Percentiles rank a stretch among this genome's conserved stretches.
These are phyloP conservation scores for Flaveria trinervia DNA, from an alignment of 129 eudicot species.

Conservation along the genomic window DNA sequence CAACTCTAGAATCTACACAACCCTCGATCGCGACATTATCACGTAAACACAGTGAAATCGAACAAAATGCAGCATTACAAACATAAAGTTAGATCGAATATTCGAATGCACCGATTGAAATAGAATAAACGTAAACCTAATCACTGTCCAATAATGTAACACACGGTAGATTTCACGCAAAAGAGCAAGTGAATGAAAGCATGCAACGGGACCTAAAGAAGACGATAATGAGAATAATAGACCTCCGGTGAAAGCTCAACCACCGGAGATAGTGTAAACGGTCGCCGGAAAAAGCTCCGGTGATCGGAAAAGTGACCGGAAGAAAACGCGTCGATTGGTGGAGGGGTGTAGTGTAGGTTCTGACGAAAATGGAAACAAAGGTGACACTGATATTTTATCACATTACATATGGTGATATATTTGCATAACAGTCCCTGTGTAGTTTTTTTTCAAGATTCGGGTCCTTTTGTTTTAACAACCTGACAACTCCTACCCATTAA, in stretches of 20 bases:
- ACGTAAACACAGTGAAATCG: not conserved
- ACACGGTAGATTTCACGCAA: not conserved
- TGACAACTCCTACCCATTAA: too few relatives aligned
- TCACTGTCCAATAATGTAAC: not conserved
- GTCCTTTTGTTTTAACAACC: too few relatives aligned
- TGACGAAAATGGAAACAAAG: constrained; percentile 4
- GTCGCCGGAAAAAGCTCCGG: not conserved
- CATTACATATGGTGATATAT: not conserved
- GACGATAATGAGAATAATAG: not conserved
- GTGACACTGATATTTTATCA: not conserved
- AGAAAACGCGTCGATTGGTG: constrained; percentile 14
- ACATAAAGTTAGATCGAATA: not conserved
- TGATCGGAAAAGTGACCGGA: constrained; percentile 6
- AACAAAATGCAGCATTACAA: not conserved
- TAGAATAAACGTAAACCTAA: not conserved
- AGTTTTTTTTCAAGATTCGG: too few relatives aligned
- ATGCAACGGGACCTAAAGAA: constrained; percentile 2
- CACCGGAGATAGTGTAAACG: not conserved
- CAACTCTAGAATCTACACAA: not conserved
- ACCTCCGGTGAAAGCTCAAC: not conserved
- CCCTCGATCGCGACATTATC: constrained; percentile 3
- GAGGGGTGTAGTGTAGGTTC: not conserved
- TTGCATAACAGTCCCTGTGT: too few relatives aligned
- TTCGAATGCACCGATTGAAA: constrained; percentile 12
- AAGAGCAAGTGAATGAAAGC: not conserved